Percentiles rank a stretch among this genome's conserved stretches.
Evolutionary conservation across 1,139 yeast species (phyloP).

Genomic region (Candida sp.): DNA sequence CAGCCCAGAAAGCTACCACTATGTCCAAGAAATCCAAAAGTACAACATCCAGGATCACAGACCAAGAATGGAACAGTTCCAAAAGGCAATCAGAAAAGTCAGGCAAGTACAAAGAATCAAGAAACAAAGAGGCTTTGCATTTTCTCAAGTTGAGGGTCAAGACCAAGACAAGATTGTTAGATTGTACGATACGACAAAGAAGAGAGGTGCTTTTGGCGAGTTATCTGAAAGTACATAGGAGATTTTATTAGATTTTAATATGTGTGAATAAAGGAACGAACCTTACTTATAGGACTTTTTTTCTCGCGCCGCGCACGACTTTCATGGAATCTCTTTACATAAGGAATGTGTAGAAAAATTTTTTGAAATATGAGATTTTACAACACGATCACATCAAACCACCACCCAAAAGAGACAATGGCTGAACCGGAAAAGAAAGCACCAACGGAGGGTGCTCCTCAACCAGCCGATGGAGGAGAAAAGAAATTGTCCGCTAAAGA

Average conservation of each 20-base stretch:
- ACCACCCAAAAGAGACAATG: not conserved
- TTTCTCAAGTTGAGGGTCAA: conserved; percentile 92
- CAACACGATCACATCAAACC: not conserved
- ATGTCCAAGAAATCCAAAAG: conserved; percentile 96
- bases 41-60: conserved; percentile 92
- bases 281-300: too few species aligned
- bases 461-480: conserved; percentile 7
- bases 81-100: conserved; percentile 95
- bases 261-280: conserved; percentile 5
- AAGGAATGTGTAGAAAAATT: not conserved
- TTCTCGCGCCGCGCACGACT: not conserved
- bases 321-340: not conserved
- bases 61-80: conserved; percentile 97
- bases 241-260: not conserved
- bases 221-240: conserved; percentile 25
- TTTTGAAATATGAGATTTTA: not conserved
- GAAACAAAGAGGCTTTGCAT: conserved; percentile 98
- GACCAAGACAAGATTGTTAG: conserved; percentile 93
- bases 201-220: conserved; percentile 58
- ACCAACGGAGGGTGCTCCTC: conserved; percentile 8
- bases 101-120: conserved; percentile 98
- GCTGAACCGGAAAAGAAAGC: conserved; percentile 7
- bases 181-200: conserved; percentile 91
- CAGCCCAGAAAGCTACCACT: conserved; percentile 90
- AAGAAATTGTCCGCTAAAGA: conserved; percentile 72